Base-by-base conservation (phyloP, 768 basidiomycete genomes). In the Gautieria morchelliformis region DNA sequence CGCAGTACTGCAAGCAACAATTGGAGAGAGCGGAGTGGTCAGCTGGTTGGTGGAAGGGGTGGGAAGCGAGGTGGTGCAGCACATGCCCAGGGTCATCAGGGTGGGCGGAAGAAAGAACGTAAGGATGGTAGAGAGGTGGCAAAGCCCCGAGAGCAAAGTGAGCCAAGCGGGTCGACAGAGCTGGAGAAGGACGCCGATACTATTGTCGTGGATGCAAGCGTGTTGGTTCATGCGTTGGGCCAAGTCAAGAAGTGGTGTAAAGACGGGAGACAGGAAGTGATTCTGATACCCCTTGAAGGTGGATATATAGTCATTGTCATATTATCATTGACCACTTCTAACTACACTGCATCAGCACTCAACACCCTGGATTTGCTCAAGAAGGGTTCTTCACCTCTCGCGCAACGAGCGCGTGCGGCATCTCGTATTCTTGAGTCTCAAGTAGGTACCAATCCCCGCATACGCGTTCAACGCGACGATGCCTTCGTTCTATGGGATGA, bases 341-440 rank as follows among this genome's bases (percentile, higher is more conserved):
- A 46, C 47, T 37, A 9, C 35, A 48, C 46, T 27, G 44, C 50
- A 32, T n/a, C 67, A 95, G 93, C 87, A 9, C 77, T 96, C 27
- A 94, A 93, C 65, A 94, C 93, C 0, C 78, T 96, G 2, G 93
- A 96, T 66, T 73, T 94, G 1, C 79, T 95, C 65, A 96, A 96
- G 79, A 96, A 95, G 67, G 93, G 93, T 1, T 83, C 84, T 0
- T 87, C 78, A 27, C 71, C 80, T 0, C 77, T 92, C 11, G 90
- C 93, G 0, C 82, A 88, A 65, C 83, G 85, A 27, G 93, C 93
- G 1, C 87, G 93, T 20, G 77, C 85, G 0, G 93, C 93, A 12
- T 92, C 93, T 11, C 85, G 93, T 22, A 84, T 92, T 53, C 78
- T 96, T 44, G 93, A 96, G 68, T 83, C 85, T 0, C 86, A 90